A percentile compares a stretch with the other conserved stretches of the same genome.
Conservation (phyloP, 768 basidiomycete species). For the Tricholoma sp. region DNA sequence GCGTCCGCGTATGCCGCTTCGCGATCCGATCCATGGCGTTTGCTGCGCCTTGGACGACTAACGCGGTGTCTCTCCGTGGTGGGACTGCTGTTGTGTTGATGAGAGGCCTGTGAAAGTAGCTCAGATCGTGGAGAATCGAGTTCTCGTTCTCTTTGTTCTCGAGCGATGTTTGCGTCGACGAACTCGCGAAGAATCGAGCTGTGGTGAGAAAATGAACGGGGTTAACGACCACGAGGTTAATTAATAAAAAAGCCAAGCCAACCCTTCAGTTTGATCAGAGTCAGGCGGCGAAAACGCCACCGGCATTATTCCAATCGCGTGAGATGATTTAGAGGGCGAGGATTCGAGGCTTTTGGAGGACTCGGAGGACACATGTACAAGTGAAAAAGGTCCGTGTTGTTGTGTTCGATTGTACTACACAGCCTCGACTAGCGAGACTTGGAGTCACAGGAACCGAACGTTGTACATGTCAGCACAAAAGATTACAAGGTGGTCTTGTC, state of each 20-base stretch:
- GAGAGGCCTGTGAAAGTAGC: conserved; percentile 14
- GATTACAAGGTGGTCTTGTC: no score
- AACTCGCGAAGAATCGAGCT: conserved; percentile 1
- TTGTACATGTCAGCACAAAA: background rate
- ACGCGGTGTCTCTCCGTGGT: background rate
- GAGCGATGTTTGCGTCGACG: conserved; percentile 1
- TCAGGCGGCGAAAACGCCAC: background rate
- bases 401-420: background rate
- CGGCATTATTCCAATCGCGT: background rate
- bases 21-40: conserved; percentile 4
- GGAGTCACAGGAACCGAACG: background rate
- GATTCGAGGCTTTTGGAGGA: background rate
- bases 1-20: conserved; percentile 6
- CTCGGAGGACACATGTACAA: background rate
- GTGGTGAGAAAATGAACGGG: conserved; percentile 1
- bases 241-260: background rate
- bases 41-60: background rate
- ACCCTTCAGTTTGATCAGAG: conserved; percentile 1
- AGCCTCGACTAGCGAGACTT: background rate
- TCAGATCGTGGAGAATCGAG: conserved; percentile 17
- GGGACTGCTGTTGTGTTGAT: background rate
- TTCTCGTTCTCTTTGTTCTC: conserved; percentile 4
- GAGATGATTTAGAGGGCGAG: background rate
- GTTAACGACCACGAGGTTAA: background rate
- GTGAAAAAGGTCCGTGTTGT: background rate